phyloP scores from a whole-genome alignment of 441 rosid genomes.

The Pelargonium fulgidum region DNA sequence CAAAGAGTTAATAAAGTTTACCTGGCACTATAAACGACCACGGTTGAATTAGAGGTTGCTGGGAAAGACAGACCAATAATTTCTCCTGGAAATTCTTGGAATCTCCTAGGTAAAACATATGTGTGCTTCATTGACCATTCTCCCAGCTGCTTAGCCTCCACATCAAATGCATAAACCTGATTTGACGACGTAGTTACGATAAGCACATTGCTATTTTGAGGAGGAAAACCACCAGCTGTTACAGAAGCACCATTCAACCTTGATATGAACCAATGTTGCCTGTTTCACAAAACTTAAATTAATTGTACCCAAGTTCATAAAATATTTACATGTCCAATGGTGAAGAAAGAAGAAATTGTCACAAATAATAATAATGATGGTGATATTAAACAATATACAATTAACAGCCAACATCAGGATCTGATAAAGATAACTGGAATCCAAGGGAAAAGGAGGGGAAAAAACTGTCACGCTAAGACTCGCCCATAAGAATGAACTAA shows the following conservation, averaged over 20 bases:
- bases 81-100: slow-evolving; percentile 90
- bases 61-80: slow-evolving; percentile 80
- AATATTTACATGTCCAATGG: not conserved
- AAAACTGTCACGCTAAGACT: too few relatives aligned
- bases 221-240: slow-evolving; percentile 88
- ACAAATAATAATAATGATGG: not conserved
- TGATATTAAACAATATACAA: too few relatives aligned
- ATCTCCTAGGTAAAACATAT: slow-evolving; percentile 54
- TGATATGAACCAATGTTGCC: slow-evolving; percentile 96
- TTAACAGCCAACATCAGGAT: too few relatives aligned
- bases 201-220: slow-evolving; percentile 57
- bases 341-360: not conserved
- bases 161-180: slow-evolving; percentile 78
- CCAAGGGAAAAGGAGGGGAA: too few relatives aligned
- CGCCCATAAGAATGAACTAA: too few relatives aligned
- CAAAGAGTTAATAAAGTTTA: slow-evolving; percentile 17
- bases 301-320: slow-evolving; percentile 16
- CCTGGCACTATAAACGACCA: slow-evolving; percentile 88
- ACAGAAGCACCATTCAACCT: slow-evolving; percentile 91
- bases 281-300: slow-evolving; percentile 26
- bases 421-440: too few relatives aligned
- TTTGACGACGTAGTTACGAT: slow-evolving; percentile 72
- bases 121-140: slow-evolving; percentile 70
- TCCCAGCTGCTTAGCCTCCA: slow-evolving; percentile 80
- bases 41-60: slow-evolving; percentile 54